These are phyloP conservation scores for Termitomyces sp. DNA, from an alignment of 768 basidiomycete genomes.

Conservation along the genomic window DNA sequence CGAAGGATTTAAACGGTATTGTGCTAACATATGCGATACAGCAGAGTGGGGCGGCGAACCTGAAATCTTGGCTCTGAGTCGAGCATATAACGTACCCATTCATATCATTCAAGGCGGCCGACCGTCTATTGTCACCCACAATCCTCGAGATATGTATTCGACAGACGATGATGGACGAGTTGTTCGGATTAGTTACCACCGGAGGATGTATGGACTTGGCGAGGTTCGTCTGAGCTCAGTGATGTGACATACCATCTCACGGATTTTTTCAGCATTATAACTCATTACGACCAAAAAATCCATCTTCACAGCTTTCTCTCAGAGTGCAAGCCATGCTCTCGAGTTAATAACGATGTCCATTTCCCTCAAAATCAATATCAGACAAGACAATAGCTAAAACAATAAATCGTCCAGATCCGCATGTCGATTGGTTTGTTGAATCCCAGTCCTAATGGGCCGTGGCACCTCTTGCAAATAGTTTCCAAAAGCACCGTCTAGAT, in stretches of 20 bases:
- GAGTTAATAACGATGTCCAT: conserved; percentile 12
- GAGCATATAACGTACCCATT: conserved; percentile 78
- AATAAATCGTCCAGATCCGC: conserved; percentile 65
- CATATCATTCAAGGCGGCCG: conserved; percentile 83
- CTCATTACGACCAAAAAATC: conserved; percentile 59
- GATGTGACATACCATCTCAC: conserved; percentile 1
- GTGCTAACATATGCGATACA: conserved; percentile 70
- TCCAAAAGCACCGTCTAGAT: conserved; percentile 72
- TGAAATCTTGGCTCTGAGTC: conserved; percentile 86
- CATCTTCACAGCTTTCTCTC: conserved; percentile 20
- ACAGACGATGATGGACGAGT: conserved; percentile 29
- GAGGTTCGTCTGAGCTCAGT: conserved; percentile 55
- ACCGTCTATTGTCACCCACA: conserved; percentile 81
- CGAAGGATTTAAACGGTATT: conserved; percentile 67
- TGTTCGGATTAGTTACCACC: conserved; percentile 85
- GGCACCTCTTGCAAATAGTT: conserved; percentile 72
- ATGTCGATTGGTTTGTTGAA: conserved; percentile 28
- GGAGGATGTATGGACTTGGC: conserved; percentile 91
- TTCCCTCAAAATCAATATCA: conserved; percentile 5
- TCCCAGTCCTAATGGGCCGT: conserved; percentile 46
- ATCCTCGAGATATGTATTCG: conserved; percentile 38
- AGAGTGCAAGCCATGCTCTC: conserved; percentile 21
- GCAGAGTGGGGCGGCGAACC: conserved; percentile 98
- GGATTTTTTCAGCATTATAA: conserved; percentile 72
- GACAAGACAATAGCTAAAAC: conserved; percentile 35